A percentile compares a stretch with the other conserved stretches of the same genome.
These are phyloP conservation scores for Gentiana macrophylla DNA, from an alignment of 257 asterid genomes.

Conservation along the genomic window DNA sequence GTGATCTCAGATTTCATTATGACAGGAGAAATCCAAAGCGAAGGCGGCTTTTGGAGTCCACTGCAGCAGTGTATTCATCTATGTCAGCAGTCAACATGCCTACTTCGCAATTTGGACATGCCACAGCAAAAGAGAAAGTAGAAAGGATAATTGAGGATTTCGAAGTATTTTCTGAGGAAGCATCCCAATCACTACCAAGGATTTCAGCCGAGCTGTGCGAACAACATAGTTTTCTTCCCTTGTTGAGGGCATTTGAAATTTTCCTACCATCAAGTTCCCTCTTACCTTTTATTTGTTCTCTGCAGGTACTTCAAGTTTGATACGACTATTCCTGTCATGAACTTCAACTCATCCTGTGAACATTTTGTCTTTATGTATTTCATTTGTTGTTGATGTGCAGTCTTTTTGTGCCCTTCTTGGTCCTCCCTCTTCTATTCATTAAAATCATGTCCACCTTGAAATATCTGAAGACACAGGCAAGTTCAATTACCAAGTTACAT, in stretches of 20 bases:
- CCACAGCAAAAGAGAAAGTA: constrained; percentile 35
- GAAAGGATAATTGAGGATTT: constrained; percentile 34
- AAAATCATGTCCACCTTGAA: too few relatives aligned
- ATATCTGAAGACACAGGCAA: too few relatives aligned
- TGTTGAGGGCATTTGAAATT: constrained; percentile 91
- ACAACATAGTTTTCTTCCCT: constrained; percentile 76
- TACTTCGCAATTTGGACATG: constrained; percentile 35
- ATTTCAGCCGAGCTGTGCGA: constrained; percentile 94
- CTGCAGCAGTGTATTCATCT: constrained; percentile 27
- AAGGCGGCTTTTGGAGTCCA: constrained; percentile 66
- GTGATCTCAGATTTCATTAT: constrained; percentile 58
- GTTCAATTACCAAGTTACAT: too few relatives aligned
- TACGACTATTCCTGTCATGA: background rate
- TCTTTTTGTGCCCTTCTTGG: too few relatives aligned
- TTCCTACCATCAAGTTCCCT: constrained; percentile 97
- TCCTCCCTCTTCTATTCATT: too few relatives aligned
- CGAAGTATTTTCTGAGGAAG: constrained; percentile 37
- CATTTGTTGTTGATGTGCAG: too few relatives aligned
- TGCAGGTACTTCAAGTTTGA: constrained; percentile 59
- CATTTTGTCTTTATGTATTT: too few relatives aligned
- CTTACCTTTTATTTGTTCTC: constrained; percentile 88
- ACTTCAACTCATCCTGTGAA: constrained; percentile 1
- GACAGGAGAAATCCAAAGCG: constrained; percentile 80
- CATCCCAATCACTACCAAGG: constrained; percentile 60
- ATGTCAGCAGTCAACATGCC: constrained; percentile 35